Evolutionary conservation across 163 green algal species (phyloP).

Genomic region (Chlamydomonas reinhardtii): DNA sequence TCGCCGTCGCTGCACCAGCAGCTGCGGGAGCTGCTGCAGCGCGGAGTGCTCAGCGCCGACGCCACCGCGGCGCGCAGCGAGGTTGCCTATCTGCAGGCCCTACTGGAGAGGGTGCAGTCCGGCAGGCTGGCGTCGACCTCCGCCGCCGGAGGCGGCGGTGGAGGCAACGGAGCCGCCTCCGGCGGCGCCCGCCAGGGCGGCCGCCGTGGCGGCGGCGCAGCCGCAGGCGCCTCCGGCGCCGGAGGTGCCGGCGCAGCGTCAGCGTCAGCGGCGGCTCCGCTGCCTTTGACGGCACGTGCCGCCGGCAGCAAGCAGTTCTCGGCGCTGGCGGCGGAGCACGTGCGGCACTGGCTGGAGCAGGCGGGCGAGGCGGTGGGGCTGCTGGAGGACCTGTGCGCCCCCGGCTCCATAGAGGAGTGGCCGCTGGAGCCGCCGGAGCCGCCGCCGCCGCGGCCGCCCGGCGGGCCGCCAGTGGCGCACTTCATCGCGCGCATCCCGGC

Average conservation of each 20-base stretch:
- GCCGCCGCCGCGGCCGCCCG: neutral
- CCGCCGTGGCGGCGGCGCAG: neutral
- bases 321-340: conserved; percentile 17
- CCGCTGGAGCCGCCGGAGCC: neutral
- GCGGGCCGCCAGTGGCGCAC: conserved; percentile 20
- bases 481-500: conserved; percentile 42
- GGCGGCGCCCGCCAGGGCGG: neutral
- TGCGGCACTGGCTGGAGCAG: conserved; percentile 31
- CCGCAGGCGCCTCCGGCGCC: neutral
- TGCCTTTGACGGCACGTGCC: neutral
- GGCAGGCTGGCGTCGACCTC: neutral
- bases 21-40: neutral
- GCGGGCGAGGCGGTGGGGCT: conserved; percentile 5
- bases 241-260: neutral
- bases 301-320: conserved; percentile 25
- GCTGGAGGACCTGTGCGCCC: conserved; percentile 20
- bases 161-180: neutral
- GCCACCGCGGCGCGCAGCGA: neutral
- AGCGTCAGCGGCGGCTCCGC: neutral
- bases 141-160: neutral
- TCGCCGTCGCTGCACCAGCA: conserved; percentile 2
- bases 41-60: neutral
- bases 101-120: neutral
- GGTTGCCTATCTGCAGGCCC: neutral
- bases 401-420: conserved; percentile 23